Evolutionary conservation across 768 basidiomycete genomes (phyloP), one percentile per base, ranked within the genome.

Genomic region (Collybia sp.): DNA sequence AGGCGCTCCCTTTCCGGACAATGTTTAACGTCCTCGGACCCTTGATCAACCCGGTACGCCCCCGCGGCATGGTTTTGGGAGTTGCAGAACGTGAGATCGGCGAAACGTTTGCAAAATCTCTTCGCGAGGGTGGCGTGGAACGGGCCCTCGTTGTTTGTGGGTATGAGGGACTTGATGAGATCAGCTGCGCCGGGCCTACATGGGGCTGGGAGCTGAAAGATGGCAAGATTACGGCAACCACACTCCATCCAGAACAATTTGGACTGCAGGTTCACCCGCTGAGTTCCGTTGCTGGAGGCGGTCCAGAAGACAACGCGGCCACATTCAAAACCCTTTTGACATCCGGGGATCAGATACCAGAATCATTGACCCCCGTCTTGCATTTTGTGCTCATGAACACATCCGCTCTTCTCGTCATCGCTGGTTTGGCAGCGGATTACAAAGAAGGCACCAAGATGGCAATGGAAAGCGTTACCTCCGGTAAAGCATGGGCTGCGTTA

Each of bases 1-100:
- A 86, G 56, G 69, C 82, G 0, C 79, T 98, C 44, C 92, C 93
- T 39, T 97, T 95, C 71, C 85, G 93, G 39, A 97, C 95, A 8
- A 84, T 99, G 71, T 97, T 96, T 78, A 98, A 99, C 67, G 70
- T 93, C 48, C 75, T 97, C 30, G 94, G 96, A 0, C 96, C 95
- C 0, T 77, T 98, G 33, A 86, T 95, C 66, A 97, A 95, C 65
- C 96, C 95, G 2, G 85, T 90, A 0, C 68, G 72, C 8, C 95
- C 96, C 2, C 75, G 74, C 3, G 85, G 91, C 2, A 93, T 97
- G 87, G 80, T 98, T 3, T 73, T 98, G 32, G 95, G 95, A 37
- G 86, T 99, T 30, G 87, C 93, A 8, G 85, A 84, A 48, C 81
- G 70, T 40, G 82, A 83, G 55, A 79, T 99, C 17, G 95, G 94